phyloP scores from a whole-genome alignment of 305 asterid genomes.

The Solanum hybrid region DNA sequence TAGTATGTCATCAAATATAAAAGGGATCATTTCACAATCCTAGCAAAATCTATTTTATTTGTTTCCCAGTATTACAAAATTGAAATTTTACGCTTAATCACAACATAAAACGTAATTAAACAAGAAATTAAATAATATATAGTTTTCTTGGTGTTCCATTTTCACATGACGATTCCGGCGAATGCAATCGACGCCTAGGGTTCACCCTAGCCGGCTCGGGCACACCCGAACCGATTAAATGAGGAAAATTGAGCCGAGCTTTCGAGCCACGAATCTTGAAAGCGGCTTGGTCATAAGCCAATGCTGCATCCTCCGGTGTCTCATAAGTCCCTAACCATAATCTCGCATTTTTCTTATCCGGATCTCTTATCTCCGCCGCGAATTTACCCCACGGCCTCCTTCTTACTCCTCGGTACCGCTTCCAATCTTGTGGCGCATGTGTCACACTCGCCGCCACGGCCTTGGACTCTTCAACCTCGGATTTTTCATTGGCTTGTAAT shows the following conservation, averaged over 20 bases:
- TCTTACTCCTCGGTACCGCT: conserved; percentile 15
- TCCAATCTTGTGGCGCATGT: conserved; percentile 6
- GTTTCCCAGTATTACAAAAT: neutral
- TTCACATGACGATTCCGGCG: neutral
- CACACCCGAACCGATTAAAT: neutral
- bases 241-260: conserved; percentile 14
- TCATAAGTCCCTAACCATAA: conserved; percentile 18
- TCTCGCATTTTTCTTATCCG: conserved; percentile 4
- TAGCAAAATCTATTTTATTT: neutral
- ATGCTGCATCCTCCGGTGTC: conserved; percentile 18
- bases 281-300: conserved; percentile 18
- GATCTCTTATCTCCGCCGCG: conserved; percentile 14
- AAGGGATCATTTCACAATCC: neutral
- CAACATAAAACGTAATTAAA: neutral
- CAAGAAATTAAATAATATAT: neutral
- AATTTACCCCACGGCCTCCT: conserved; percentile 18
- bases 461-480: neutral
- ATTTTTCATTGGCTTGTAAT: neutral
- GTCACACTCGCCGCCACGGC: neutral
- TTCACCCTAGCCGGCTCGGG: conserved; percentile 6
- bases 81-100: neutral
- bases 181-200: conserved; percentile 3
- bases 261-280: conserved; percentile 10
- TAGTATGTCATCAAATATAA: neutral
- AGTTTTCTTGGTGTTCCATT: neutral